Evolutionary conservation across 2,329 filamentous ascomycete genomes (phyloP).

Genomic region (Hypocreales sp.): DNA sequence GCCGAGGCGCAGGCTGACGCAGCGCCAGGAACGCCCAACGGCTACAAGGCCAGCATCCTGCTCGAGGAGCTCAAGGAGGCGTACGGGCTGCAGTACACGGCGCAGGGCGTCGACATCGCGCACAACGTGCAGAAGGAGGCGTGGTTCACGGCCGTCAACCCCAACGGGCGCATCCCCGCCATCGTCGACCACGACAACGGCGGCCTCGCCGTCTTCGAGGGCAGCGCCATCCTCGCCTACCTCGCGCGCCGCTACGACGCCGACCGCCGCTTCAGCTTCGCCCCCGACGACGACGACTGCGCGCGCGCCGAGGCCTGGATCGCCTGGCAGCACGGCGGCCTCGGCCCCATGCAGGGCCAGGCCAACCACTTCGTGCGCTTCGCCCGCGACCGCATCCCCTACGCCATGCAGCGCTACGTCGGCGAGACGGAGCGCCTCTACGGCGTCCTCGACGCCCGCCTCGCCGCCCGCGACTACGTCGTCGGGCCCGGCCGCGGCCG

Average conservation of each 20-base stretch:
- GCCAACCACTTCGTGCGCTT: constrained; percentile 59
- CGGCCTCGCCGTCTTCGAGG: constrained; percentile 55
- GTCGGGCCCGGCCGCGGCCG: constrained; percentile 37
- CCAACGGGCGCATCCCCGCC: constrained; percentile 51
- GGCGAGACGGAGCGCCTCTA: constrained; percentile 65
- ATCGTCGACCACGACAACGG: constrained; percentile 50
- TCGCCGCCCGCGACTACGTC: constrained; percentile 34
- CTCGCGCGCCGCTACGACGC: constrained; percentile 57
- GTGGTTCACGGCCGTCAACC: constrained; percentile 47
- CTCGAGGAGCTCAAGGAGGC: constrained; percentile 52
- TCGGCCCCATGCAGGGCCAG: constrained; percentile 61
- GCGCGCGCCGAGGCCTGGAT: constrained; percentile 32
- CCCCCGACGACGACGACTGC: constrained; percentile 20
- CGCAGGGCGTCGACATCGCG: constrained; percentile 40
- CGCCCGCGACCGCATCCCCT: constrained; percentile 53
- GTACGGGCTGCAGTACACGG: constrained; percentile 45
- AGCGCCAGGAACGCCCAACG: constrained; percentile 31
- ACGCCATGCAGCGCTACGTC: constrained; percentile 57
- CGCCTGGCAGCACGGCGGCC: constrained; percentile 58
- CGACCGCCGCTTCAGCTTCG: constrained; percentile 26
- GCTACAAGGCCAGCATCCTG: constrained; percentile 41
- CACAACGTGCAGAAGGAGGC: constrained; percentile 51
- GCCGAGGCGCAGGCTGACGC: constrained; percentile 1
- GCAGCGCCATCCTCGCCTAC: constrained; percentile 58
- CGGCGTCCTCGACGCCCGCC: constrained; percentile 52